These are phyloP conservation scores for Trichoderma oligosporum DNA, from an alignment of 2,329 filamentous ascomycete species.

Conservation along the genomic window DNA sequence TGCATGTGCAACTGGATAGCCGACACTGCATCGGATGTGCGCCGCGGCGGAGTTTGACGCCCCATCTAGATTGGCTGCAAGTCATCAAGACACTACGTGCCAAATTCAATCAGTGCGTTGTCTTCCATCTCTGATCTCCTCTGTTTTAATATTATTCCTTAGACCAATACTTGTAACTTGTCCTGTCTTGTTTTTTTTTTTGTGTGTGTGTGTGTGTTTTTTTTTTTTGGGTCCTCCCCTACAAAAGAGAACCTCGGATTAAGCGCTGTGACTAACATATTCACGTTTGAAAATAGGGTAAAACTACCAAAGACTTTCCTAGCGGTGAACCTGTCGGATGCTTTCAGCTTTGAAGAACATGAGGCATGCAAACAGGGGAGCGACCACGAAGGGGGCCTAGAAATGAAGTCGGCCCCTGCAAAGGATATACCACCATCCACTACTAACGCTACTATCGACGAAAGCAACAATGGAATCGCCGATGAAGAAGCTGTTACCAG, in stretches of 20 bases:
- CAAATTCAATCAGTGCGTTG: slow-evolving; percentile 85
- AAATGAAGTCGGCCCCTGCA: slow-evolving; percentile 42
- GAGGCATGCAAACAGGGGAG: slow-evolving; percentile 50
- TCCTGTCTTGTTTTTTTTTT: neutral
- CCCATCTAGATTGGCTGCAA: slow-evolving; percentile 91
- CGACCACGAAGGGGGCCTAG: slow-evolving; percentile 44
- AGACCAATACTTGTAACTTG: neutral
- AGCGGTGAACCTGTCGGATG: slow-evolving; percentile 61
- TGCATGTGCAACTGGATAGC: slow-evolving; percentile 94
- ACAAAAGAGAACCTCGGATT: neutral
- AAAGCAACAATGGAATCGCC: neutral
- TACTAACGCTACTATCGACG: neutral
- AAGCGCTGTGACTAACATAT: neutral
- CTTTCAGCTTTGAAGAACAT: slow-evolving; percentile 56
- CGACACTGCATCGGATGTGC: slow-evolving; percentile 95
- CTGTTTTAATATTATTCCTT: neutral
- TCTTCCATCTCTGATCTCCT: slow-evolving; percentile 17
- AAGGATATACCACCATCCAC: slow-evolving; percentile 32
- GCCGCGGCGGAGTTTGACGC: slow-evolving; percentile 81
- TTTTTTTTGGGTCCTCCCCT: neutral
- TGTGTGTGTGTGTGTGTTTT: no score
- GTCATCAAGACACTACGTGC: slow-evolving; percentile 93
- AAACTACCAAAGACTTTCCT: slow-evolving; percentile 64
- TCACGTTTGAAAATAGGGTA: slow-evolving; percentile 44
- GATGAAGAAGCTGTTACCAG: slow-evolving; percentile 13